Evolutionary conservation across 2,329 filamentous ascomycete species (phyloP), one percentile per base, ranked within the genome.

Genomic region (Calonectria naviculata): DNA sequence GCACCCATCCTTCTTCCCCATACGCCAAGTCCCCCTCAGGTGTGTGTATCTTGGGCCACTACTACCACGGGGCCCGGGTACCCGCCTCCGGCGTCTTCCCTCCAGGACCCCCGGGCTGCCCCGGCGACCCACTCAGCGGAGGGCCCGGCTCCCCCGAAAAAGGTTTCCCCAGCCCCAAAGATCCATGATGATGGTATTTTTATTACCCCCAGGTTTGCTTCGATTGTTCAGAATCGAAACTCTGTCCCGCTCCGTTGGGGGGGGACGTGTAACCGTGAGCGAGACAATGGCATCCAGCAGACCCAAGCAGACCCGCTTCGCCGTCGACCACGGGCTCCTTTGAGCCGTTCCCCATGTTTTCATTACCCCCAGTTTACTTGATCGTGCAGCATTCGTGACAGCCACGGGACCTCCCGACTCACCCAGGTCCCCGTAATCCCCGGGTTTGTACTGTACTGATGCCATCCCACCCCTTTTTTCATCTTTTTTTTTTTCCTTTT

Each of bases 291-390:
- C 68, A 66, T 67, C 36, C 68, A 70, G 28, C n/a, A 66, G 58
- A 52, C 54, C 47, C 56, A 61, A 52, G 19, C n/a, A 67, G 65
- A 66, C 68, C 68, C 68, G 68, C 68, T 56, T 36, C 75, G 47
- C 38, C 42, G 61, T 74, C 61, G 60, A 66, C 67, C 31, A 56
- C 29, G 56, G 56, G 56, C 56, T 61, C 38, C 73, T 68, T 71
- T 73, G 68, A 68, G 76, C 75, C 62, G 41, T 62, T 65, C 64
- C 70, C 72, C 68, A 64, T 65, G 76, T 81, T 81, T 81, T 74
- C 58, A 80, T 82, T 83, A 83, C 81, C 80, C 80, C 80, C 80
- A 77, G 77, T 78, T 83, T 84, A 83, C 82, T 78, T 83, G 78
- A 83, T 83, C 75, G 77, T 80, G 79, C 79, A 80, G 76, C 72